Percentiles rank a stretch among this genome's conserved stretches.
Evolutionary conservation across 2,329 filamentous ascomycete species (phyloP).

Genomic region (Pseudogymnoascus sp.): DNA sequence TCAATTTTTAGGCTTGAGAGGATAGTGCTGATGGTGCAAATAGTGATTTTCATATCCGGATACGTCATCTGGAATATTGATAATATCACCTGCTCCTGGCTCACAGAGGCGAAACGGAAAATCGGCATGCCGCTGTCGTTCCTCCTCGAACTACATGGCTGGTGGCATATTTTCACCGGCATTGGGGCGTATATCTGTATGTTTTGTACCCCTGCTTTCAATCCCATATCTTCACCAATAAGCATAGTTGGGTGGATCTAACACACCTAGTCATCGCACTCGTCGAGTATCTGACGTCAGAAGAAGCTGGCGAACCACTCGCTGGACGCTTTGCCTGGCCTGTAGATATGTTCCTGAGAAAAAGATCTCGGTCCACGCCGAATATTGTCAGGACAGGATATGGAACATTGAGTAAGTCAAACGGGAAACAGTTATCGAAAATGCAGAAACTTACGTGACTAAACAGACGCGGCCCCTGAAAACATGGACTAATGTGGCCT

Average conservation of each 20-base stretch:
- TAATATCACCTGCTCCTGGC: constrained; percentile 41
- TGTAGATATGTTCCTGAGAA: constrained; percentile 13
- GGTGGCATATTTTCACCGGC: constrained; percentile 58
- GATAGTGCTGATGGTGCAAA: neutral
- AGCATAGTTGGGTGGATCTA: constrained; percentile 10
- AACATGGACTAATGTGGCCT: neutral
- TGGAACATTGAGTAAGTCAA: constrained; percentile 1
- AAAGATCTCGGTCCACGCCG: neutral
- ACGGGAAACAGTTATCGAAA: neutral
- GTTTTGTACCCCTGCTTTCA: constrained; percentile 8
- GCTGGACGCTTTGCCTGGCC: constrained; percentile 26
- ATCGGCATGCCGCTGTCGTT: constrained; percentile 50
- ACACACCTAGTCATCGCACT: constrained; percentile 25
- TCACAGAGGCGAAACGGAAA: constrained; percentile 37
- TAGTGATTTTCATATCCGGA: constrained; percentile 34
- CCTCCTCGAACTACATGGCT: constrained; percentile 52
- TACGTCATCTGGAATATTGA: constrained; percentile 53
- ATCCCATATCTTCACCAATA: neutral
- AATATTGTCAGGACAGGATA: neutral
- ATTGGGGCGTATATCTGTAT: constrained; percentile 38
- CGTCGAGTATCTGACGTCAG: constrained; percentile 29
- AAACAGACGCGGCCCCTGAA: neutral
- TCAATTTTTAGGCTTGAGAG: neutral
- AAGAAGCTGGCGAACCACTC: constrained; percentile 25
- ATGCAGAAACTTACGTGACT: neutral